These are phyloP conservation scores for Lagenidium sp. DNA, from an alignment of 352 stramenopile species.

Conservation along the genomic window DNA sequence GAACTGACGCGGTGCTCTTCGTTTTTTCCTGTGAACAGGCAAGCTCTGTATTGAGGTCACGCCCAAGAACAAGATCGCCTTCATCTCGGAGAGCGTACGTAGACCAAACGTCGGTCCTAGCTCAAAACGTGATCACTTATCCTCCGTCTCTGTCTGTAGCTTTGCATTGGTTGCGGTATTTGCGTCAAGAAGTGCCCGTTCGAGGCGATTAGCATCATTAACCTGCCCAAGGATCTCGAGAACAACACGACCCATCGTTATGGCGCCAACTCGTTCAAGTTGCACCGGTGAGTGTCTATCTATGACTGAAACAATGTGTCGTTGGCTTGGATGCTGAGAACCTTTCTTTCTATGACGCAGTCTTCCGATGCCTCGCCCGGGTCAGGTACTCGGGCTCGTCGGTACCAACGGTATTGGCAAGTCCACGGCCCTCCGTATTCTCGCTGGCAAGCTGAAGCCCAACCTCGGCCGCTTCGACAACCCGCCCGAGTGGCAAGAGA, in stretches of 20 bases:
- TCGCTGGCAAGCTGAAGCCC: conserved; percentile 99
- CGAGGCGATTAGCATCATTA: conserved; percentile 99
- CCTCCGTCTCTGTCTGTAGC: conserved; percentile 23
- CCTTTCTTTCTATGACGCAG: too few relatives aligned
- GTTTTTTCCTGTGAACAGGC: conserved; percentile 21
- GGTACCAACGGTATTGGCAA: conserved; percentile 99
- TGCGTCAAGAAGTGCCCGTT: conserved; percentile 99
- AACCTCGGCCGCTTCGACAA: conserved; percentile 97
- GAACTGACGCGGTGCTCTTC: too few relatives aligned
- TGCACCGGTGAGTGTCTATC: too few relatives aligned
- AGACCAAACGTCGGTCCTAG: too few relatives aligned
- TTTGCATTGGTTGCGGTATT: conserved; percentile 99
- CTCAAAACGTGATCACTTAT: too few relatives aligned
- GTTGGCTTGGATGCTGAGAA: too few relatives aligned
- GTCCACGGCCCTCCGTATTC: conserved; percentile 98
- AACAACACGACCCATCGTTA: conserved; percentile 99
- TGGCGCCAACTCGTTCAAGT: conserved; percentile 99
- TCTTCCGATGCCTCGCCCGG: conserved; percentile 96
- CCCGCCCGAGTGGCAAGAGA: conserved; percentile 99
- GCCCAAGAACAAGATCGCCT: conserved; percentile 95
- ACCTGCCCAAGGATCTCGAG: conserved; percentile 98
- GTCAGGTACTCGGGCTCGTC: conserved; percentile 98
- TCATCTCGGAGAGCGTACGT: conserved; percentile 92
- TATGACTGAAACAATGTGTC: too few relatives aligned
- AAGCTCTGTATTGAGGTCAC: conserved; percentile 99